These are phyloP conservation scores for Excoecaria agallocha DNA, from an alignment of 345 rosid species.

Conservation along the genomic window DNA sequence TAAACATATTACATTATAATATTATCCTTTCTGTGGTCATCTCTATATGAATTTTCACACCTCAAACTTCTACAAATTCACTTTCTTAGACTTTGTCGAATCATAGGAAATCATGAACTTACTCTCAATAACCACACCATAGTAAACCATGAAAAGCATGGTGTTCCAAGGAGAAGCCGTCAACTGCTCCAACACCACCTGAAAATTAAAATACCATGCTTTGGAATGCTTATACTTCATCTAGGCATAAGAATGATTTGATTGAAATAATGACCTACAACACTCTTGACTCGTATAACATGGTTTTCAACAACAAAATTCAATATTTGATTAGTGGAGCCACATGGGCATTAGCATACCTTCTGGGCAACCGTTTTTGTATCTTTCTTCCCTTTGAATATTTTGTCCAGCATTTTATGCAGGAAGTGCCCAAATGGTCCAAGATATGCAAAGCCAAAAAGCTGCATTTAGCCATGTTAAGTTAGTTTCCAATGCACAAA, in stretches of 20 bases:
- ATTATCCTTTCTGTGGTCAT: neutral
- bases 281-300: neutral
- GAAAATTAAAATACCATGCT: constrained; percentile 16
- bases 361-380: constrained; percentile 86
- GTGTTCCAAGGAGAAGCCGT: constrained; percentile 91
- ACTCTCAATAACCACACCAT: constrained; percentile 70
- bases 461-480: constrained; percentile 39
- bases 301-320: neutral
- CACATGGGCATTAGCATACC: constrained; percentile 35
- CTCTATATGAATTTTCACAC: neutral
- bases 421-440: constrained; percentile 88
- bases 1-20: neutral
- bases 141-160: constrained; percentile 78
- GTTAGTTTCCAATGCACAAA: neutral
- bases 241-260: neutral
- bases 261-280: neutral
- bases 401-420: constrained; percentile 63
- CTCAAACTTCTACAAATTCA: neutral
- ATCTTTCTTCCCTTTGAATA: constrained; percentile 89
- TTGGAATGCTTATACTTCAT: constrained; percentile 6
- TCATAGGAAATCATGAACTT: constrained; percentile 20
- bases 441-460: constrained; percentile 73
- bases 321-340: neutral
- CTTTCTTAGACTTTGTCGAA: neutral
- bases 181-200: constrained; percentile 78